Percentiles rank a stretch among this genome's conserved stretches.
Conservation (phyloP, 768 basidiomycete species). For the Dictyophora rubrovolvata region DNA sequence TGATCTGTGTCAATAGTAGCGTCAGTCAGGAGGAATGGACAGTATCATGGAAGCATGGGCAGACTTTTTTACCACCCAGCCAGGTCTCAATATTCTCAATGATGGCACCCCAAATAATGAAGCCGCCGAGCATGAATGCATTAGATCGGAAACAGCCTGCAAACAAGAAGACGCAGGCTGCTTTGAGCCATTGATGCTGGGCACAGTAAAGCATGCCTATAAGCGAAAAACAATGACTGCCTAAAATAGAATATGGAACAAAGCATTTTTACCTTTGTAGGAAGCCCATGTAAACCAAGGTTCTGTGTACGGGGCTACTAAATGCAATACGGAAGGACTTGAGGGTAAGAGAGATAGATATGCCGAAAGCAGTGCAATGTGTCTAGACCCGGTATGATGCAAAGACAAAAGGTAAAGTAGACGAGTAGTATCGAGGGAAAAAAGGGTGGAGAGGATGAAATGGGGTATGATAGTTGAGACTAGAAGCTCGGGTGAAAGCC, state of each 20-base stretch:
- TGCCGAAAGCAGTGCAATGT: conserved; percentile 50
- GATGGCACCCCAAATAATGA: conserved; percentile 64
- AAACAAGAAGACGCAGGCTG: conserved; percentile 51
- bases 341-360: conserved; percentile 70
- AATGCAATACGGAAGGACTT: conserved; percentile 63
- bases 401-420: conserved; percentile 52
- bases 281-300: conserved; percentile 79
- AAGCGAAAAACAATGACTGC: not conserved
- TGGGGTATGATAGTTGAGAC: not conserved
- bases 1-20: conserved; percentile 10
- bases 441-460: conserved; percentile 30
- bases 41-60: conserved; percentile 3
- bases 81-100: conserved; percentile 49
- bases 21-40: conserved; percentile 5
- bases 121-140: conserved; percentile 66
- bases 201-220: conserved; percentile 54
- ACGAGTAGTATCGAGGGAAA: conserved; percentile 26
- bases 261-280: conserved; percentile 47
- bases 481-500: conserved; percentile 10
- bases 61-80: conserved; percentile 28
- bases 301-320: conserved; percentile 73
- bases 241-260: not conserved
- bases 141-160: conserved; percentile 69
- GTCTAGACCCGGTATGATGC: conserved; percentile 41
- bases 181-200: conserved; percentile 37